Evolutionary conservation across 768 basidiomycete genomes (phyloP), one percentile per base, ranked within the genome.

Genomic region (Russula dissimulans): DNA sequence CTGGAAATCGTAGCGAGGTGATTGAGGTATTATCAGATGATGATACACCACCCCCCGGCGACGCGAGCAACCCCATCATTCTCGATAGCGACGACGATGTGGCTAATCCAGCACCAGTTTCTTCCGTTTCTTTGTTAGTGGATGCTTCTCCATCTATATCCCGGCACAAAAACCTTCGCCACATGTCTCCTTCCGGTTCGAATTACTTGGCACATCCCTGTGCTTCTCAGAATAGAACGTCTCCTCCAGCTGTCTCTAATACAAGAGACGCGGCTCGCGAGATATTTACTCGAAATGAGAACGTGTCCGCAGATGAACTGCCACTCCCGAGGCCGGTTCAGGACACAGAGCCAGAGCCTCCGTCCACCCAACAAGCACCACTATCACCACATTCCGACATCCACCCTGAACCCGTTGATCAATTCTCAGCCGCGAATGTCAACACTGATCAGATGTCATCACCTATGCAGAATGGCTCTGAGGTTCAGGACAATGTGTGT

Each of bases 31-130:
- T 18, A 3, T 62, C 61, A 43, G 61, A 57, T 43, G 46, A 43
- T 45, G 61, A 48, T 47, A 36, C n/a, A 14, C 44, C 51, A 17
- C 18, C 51, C 26, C 45, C 34, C 2, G 61, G 61, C 22, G n/a
- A 57, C 12, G 50, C 56, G 53, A 48, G 18, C 51, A 62, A 62
- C 14, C 61, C 61, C 3, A 62, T 62, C 29, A 26, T 62, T 31
- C 61, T 62, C 29, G 60, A 57, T 22, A 62, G 61, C 12, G 61
- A 57, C 3, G 56, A 62, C 9, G 61, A 62, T 9, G 51, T 32
- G 34, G n/a, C 3, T 11, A 29, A 4, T 45, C 15, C 9, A 17
- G 48, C n/a, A 29, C 49, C 17, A 26, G 56, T 8, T 22, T 7
- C 39, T 43, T 18, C 41, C 38, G 22, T 26, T 41, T 29, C 44